Percentiles rank a stretch among this genome's conserved stretches.
phyloP scores from a whole-genome alignment of 208 protist genomes.

The Tritrichomonas musculus region DNA sequence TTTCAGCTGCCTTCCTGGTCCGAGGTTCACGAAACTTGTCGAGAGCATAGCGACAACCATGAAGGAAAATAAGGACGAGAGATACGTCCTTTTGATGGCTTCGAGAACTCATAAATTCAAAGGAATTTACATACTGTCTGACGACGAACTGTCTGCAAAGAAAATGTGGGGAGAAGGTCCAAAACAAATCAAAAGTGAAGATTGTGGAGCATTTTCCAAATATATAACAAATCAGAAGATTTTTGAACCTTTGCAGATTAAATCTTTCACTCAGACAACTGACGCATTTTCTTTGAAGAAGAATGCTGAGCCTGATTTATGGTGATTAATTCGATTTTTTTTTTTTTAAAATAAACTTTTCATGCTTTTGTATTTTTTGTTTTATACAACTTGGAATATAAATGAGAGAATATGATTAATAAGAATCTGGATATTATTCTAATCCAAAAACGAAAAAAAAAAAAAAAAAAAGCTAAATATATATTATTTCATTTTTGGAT shows the following conservation, averaged over 20 bases:
- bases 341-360: background rate
- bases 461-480: too few relatives aligned
- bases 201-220: background rate
- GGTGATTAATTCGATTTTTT: background rate
- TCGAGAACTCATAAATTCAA: constrained; percentile 14
- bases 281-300: background rate
- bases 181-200: background rate
- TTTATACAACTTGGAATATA: too few relatives aligned
- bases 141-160: background rate
- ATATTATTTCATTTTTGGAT: too few relatives aligned
- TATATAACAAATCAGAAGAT: background rate
- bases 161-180: background rate
- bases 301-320: background rate
- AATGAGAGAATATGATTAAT: too few relatives aligned
- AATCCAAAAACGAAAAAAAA: too few relatives aligned
- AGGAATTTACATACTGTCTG: background rate
- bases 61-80: background rate
- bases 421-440: too few relatives aligned
- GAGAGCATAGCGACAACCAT: background rate
- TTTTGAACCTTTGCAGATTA: background rate
- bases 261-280: background rate
- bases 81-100: background rate
- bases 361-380: too few relatives aligned
- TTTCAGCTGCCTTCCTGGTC: background rate
- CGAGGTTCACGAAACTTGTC: background rate